Conservation (phyloP, 352 stramenopile genomes). For the Pythium chondricola region DNA sequence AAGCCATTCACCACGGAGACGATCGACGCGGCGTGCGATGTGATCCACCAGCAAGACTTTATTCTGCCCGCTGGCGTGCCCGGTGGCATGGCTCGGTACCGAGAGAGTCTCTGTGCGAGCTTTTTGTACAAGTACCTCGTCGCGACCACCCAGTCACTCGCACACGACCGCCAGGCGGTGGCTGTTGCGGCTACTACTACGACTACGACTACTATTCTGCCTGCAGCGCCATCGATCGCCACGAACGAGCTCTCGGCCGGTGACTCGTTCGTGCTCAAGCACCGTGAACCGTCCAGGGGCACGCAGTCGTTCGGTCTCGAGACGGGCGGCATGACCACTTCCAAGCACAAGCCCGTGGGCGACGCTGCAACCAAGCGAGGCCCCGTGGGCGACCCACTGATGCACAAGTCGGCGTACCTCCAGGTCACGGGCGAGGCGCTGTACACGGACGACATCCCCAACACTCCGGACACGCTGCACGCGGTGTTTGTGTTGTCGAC, state of each 20-base stretch:
- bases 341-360: slow-evolving; percentile 47
- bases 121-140: slow-evolving; percentile 96
- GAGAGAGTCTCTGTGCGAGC: slow-evolving; percentile 89
- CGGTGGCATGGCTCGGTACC: slow-evolving; percentile 93
- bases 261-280: slow-evolving; percentile 50
- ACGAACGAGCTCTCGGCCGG: slow-evolving; percentile 37
- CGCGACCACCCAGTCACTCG: slow-evolving; percentile 48
- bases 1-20: slow-evolving; percentile 74
- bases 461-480: slow-evolving; percentile 83
- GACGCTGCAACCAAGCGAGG: slow-evolving; percentile 31
- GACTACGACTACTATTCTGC: slow-evolving; percentile 15
- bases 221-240: slow-evolving; percentile 28
- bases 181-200: too few species aligned
- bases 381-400: slow-evolving; percentile 86
- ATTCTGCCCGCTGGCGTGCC: slow-evolving; percentile 87
- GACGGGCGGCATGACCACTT: slow-evolving; percentile 53
- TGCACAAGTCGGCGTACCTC: slow-evolving; percentile 90
- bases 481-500: slow-evolving; percentile 90
- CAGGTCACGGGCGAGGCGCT: slow-evolving; percentile 93
- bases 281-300: slow-evolving; percentile 45
- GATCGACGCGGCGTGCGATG: slow-evolving; percentile 76
- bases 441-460: slow-evolving; percentile 94
- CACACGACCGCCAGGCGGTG: slow-evolving; percentile 24
- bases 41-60: slow-evolving; percentile 86
- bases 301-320: slow-evolving; percentile 56